Percentiles rank a stretch among this genome's conserved stretches.
Conservation (phyloP, 495 filamentous ascomycete genomes). For the Sphaerosporella brunnea region DNA sequence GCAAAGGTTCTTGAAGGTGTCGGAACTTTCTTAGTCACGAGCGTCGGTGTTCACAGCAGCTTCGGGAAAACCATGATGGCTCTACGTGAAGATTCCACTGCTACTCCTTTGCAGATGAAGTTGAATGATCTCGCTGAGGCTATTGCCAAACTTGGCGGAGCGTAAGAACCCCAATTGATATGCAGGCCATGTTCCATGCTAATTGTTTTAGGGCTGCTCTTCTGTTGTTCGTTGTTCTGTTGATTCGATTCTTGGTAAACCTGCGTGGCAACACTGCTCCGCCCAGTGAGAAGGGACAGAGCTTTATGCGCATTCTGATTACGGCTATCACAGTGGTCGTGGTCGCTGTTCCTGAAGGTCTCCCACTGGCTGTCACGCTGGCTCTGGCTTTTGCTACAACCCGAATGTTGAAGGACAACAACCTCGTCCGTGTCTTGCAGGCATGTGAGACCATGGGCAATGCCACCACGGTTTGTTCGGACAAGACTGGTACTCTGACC, state of each 20-base stretch:
- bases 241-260: conserved; percentile 57
- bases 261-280: conserved; percentile 32
- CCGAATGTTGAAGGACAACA: conserved; percentile 65
- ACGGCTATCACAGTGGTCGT: conserved; percentile 67
- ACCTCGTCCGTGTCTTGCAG: conserved; percentile 54
- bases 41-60: conserved; percentile 51
- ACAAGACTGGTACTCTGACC: conserved; percentile 72
- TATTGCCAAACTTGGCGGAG: conserved; percentile 58
- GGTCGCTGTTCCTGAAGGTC: conserved; percentile 67
- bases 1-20: conserved; percentile 63
- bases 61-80: conserved; percentile 74
- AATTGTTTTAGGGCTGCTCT: conserved; percentile 36
- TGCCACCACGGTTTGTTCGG: conserved; percentile 67
- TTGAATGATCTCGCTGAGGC: conserved; percentile 57
- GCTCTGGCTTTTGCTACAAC: conserved; percentile 67
- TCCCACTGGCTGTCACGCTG: conserved; percentile 66
- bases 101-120: conserved; percentile 62
- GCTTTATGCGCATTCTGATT: conserved; percentile 65
- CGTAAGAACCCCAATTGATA: conserved; percentile 27
- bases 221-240: conserved; percentile 53
- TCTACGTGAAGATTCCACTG: conserved; percentile 55
- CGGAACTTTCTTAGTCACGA: conserved; percentile 62
- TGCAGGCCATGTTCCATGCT: conserved; percentile 26
- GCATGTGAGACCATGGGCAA: conserved; percentile 83
- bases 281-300: conserved; percentile 47